These are phyloP conservation scores for Eucalyptus cloeziana DNA, from an alignment of 345 rosid genomes.

Conservation along the genomic window DNA sequence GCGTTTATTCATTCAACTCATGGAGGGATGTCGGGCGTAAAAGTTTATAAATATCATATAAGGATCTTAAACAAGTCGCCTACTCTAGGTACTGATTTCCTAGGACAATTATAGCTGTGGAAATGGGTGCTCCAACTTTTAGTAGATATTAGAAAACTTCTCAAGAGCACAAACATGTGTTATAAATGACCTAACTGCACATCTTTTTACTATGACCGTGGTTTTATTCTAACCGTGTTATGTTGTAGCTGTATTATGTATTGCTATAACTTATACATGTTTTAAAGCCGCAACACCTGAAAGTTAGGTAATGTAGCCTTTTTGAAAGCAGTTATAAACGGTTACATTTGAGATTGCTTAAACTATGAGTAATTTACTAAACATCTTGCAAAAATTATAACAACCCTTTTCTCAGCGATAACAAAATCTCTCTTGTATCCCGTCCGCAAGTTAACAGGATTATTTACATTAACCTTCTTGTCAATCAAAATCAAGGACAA, in stretches of 20 bases:
- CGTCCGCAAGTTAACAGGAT: not conserved
- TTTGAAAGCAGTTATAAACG: not conserved
- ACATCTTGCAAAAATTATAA: not conserved
- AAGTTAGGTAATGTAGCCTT: not conserved
- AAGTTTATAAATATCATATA: not conserved
- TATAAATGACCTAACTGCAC: not conserved
- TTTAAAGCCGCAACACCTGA: not conserved
- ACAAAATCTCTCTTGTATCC: not conserved
- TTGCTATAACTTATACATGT: not conserved
- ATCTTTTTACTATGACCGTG: not conserved
- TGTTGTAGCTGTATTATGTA: not conserved
- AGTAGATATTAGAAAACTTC: not conserved
- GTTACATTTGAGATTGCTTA: not conserved
- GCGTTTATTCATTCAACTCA: not conserved
- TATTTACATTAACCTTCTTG: not conserved
- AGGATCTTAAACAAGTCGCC: not conserved
- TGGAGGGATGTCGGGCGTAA: not conserved
- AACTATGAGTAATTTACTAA: not conserved
- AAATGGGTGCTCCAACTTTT: not conserved
- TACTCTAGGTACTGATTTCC: not conserved
- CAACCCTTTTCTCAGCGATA: not conserved
- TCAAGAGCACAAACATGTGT: not conserved
- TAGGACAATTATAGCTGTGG: too few relatives aligned
- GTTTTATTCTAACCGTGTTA: not conserved
- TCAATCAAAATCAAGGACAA: not conserved